Evolutionary conservation across 306 rosid species (phyloP), one percentile per base, ranked within the genome.

Genomic region (Glycine tomentella): DNA sequence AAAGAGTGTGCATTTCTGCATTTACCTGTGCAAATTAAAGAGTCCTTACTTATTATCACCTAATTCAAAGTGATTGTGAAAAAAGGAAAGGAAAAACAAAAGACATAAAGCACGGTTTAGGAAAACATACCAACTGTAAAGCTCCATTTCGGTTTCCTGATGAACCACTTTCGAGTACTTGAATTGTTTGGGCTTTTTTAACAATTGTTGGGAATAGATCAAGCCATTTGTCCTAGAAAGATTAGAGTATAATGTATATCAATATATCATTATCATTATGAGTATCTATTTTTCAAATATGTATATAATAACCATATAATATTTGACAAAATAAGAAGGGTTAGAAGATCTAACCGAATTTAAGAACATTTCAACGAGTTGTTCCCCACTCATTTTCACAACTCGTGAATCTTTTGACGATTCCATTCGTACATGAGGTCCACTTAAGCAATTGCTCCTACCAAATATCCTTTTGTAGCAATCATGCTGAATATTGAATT

Each of bases 1-100:
- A 92, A 31, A 92, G 90, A 78, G 84, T 80, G 82, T 92, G 98
- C 88, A 91, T 82, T 76, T 92, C 85, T 63, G 82, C 93, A 73
- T 84, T 69, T 92, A 92, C 89, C 98, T 94, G 89, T 80, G 84
- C 17, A 15, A 25, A 25, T 25, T 25, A 25, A 51, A 16, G 3
- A 67, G 15, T 82, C 67, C 6, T 42, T 0, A 48, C 12, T 84
- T n/a, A n/a, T n/a, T n/a, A n/a, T n/a, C n/a, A n/a, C n/a, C n/a
- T n/a, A n/a, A n/a, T n/a, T 16, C 40, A 61, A 77, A 77, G 10
- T 36, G 10, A 16, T 6, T 62, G 4, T 45, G 5, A 10, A 1
- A 67, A 12, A 36, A 8, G 3, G 9, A 13, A 46, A 46, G 1
- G 6, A 38, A 38, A 38, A 38, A 0, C n/a, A 31, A 25, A 1